Evolutionary conservation across 1,284 basidiomycete species (phyloP).

Genomic region (Wallemia hederae): DNA sequence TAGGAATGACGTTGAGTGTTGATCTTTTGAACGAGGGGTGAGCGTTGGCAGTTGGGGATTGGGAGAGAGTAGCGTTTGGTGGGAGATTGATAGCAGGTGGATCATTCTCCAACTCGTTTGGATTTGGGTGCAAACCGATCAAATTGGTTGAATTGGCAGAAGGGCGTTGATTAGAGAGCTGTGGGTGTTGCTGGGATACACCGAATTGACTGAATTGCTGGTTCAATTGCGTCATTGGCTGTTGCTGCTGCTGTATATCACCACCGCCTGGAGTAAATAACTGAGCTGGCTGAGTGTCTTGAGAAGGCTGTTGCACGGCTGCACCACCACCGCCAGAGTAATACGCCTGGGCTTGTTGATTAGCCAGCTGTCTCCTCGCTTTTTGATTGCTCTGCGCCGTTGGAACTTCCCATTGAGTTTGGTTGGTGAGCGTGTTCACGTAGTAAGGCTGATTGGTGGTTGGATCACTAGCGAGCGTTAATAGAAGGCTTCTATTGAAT

Average conservation of each 20-base stretch:
- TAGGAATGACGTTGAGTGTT: conserved; percentile 77
- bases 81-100: conserved; percentile 76
- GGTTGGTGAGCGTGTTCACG: background rate
- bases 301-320: background rate
- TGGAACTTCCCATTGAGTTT: background rate
- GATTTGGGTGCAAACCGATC: conserved; percentile 65
- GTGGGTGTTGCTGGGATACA: conserved; percentile 10
- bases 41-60: conserved; percentile 50
- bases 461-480: background rate
- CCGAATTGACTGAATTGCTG: conserved; percentile 1
- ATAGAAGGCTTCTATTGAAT: too few relatives aligned
- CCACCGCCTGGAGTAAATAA: conserved; percentile 1
- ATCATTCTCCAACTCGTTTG: conserved; percentile 42
- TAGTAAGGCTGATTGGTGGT: background rate
- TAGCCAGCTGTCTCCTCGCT: background rate
- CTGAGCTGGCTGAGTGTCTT: background rate
- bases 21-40: conserved; percentile 76
- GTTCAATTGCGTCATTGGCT: background rate
- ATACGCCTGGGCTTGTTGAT: background rate
- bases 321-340: background rate
- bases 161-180: background rate
- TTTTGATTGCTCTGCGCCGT: background rate
- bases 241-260: conserved; percentile 1
- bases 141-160: conserved; percentile 26
- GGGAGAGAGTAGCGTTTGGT: conserved; percentile 33